Evolutionary conservation across 345 rosid species (phyloP).

Genomic region (Populus simonii): DNA sequence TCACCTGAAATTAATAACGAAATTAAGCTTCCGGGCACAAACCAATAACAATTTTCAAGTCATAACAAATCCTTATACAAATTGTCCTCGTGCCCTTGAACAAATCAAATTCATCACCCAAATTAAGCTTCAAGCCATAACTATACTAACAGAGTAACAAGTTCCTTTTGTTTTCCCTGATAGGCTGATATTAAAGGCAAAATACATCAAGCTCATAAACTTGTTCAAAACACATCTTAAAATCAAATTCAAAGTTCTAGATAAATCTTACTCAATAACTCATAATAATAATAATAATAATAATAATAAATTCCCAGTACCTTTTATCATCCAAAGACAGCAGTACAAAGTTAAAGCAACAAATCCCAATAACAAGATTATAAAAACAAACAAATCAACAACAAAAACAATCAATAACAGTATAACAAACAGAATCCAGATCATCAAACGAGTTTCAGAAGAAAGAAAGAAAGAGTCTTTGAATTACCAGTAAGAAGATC

Average conservation of each 20-base stretch:
- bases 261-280: too few relatives aligned
- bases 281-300: too few relatives aligned
- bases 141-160: too few relatives aligned
- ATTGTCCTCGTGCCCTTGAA: too few relatives aligned
- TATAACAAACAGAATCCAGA: neutral
- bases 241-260: neutral
- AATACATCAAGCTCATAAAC: neutral
- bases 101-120: too few relatives aligned
- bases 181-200: neutral
- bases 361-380: neutral
- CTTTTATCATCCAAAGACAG: neutral
- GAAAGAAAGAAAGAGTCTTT: neutral
- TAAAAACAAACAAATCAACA: neutral
- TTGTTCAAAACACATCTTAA: neutral
- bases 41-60: neutral
- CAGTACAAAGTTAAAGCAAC: neutral
- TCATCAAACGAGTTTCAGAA: neutral
- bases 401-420: neutral
- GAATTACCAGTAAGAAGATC: conserved; percentile 12
- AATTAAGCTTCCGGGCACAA: neutral
- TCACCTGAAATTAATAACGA: conserved; percentile 35
- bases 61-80: too few relatives aligned
- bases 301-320: neutral
- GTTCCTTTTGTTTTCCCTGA: too few relatives aligned
- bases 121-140: too few relatives aligned